Base-by-base conservation (phyloP, 805 yeast genomes). In the Kluyveromyces wickerhamii region DNA sequence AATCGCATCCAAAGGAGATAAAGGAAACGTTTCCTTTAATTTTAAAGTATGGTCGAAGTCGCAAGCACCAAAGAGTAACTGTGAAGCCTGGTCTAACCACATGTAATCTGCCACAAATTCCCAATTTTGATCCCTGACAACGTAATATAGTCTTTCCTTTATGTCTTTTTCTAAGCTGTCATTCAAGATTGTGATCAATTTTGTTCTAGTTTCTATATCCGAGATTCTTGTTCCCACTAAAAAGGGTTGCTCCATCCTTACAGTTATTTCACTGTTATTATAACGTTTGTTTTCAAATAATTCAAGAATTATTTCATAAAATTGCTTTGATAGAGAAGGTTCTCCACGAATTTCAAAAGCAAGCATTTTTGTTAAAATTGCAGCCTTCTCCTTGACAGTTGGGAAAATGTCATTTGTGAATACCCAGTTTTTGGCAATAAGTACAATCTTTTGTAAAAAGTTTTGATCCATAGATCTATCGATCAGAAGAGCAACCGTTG, bases 91-190 rank as follows among this genome's bases (percentile, higher is more conserved):
- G 54, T 86, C 86, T 41, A 89, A 61, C 98, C 98, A 92, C 27
- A 87, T 83, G 48, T 82, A 83, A 45, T 92, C 98, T 1, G 94
- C 88, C 24, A 92, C 63, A 44, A 74, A 81, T 53, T 92, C 99
- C 99, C 99, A 92, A 50, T 86, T 89, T 55, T 92, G 99, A 49
- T 92, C 97, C 24, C 89, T 66, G n/a, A 94, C 72, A 7, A 89
- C 79, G 47, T 94, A 94, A 43, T 79, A 77, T 22, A 92, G 63
- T 38, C 98, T 69, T 54, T 84, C 86, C 45, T 74, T 72, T 16
- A 87, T 69, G 44, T 83, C 87, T 33, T 66, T 71, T 41, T 88
- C 96, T 41, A 92, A 63, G 44, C 94, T 82, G 28, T 71, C 71
- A 54, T 79, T 79, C 50, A 92, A 62, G 37, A 92, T 83, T 0